Evolutionary conservation across 495 filamentous ascomycete genomes (phyloP).

Genomic region (Daldinia caldariorum): DNA sequence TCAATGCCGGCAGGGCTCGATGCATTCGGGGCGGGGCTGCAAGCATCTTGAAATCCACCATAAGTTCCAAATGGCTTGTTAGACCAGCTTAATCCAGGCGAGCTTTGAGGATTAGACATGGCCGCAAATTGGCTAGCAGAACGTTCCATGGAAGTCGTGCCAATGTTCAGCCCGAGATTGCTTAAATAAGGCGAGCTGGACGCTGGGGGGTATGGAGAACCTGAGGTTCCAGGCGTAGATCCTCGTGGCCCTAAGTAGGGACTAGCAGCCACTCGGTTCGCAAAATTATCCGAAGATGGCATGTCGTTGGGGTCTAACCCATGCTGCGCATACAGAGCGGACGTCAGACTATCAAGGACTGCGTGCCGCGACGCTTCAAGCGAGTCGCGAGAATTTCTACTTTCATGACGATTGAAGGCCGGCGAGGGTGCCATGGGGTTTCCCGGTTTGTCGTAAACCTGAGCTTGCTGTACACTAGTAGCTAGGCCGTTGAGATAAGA

Average conservation of each 20-base stretch:
- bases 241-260: slow-evolving; percentile 19
- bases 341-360: slow-evolving; percentile 41
- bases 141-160: slow-evolving; percentile 32
- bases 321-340: slow-evolving; percentile 43
- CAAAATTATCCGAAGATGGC: slow-evolving; percentile 8
- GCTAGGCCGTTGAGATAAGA: slow-evolving; percentile 39
- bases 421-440: slow-evolving; percentile 8
- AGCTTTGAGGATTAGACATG: slow-evolving; percentile 15
- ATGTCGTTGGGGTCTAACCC: slow-evolving; percentile 22
- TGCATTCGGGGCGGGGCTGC: slow-evolving; percentile 3
- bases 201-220: slow-evolving; percentile 13
- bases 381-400: slow-evolving; percentile 24
- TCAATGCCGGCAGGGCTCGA: slow-evolving; percentile 28
- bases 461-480: slow-evolving; percentile 3
- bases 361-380: slow-evolving; percentile 41
- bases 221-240: slow-evolving; percentile 12
- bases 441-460: not conserved
- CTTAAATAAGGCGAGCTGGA: slow-evolving; percentile 15
- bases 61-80: slow-evolving; percentile 6
- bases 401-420: slow-evolving; percentile 14
- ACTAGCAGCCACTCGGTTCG: slow-evolving; percentile 7
- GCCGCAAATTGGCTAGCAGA: slow-evolving; percentile 25
- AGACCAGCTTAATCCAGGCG: slow-evolving; percentile 24
- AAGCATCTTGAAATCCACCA: slow-evolving; percentile 4
- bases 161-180: slow-evolving; percentile 9